phyloP scores from a whole-genome alignment of 2,329 filamentous ascomycete species.

The Paecilomyces fulvus region DNA sequence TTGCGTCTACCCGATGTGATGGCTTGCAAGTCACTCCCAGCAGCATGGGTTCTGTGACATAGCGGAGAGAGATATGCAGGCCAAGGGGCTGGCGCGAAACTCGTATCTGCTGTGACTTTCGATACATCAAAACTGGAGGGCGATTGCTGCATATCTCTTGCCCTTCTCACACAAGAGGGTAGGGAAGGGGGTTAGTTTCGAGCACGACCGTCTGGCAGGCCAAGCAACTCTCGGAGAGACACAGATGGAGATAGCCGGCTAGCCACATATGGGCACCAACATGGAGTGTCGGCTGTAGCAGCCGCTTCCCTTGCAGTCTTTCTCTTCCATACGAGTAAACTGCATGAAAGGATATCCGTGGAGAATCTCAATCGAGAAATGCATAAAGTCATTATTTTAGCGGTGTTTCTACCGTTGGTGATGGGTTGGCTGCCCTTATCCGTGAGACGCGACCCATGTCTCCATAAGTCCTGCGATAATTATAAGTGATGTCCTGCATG shows the following conservation, averaged over 20 bases:
- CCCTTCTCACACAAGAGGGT: background rate
- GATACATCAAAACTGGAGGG: background rate
- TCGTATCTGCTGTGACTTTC: background rate
- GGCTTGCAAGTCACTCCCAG: background rate
- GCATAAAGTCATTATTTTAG: background rate
- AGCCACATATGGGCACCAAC: background rate
- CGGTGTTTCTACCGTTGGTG: background rate
- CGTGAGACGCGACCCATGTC: background rate
- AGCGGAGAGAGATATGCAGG: background rate
- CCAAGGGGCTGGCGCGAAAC: background rate
- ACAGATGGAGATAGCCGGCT: background rate
- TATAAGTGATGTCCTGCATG: background rate
- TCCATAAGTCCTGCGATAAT: background rate
- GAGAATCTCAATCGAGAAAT: background rate
- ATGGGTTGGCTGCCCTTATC: background rate
- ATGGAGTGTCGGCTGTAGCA: background rate
- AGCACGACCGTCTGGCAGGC: constrained; percentile 37
- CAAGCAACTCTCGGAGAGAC: background rate
- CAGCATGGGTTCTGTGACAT: background rate
- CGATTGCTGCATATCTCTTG: background rate
- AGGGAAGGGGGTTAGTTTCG: constrained; percentile 29
- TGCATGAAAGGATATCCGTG: background rate
- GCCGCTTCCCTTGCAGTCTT: background rate
- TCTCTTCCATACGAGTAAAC: background rate
- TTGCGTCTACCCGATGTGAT: background rate